These are phyloP conservation scores for Hordeum pubiflorum DNA, from an alignment of 202 grass and related monocot genomes.

Conservation along the genomic window DNA sequence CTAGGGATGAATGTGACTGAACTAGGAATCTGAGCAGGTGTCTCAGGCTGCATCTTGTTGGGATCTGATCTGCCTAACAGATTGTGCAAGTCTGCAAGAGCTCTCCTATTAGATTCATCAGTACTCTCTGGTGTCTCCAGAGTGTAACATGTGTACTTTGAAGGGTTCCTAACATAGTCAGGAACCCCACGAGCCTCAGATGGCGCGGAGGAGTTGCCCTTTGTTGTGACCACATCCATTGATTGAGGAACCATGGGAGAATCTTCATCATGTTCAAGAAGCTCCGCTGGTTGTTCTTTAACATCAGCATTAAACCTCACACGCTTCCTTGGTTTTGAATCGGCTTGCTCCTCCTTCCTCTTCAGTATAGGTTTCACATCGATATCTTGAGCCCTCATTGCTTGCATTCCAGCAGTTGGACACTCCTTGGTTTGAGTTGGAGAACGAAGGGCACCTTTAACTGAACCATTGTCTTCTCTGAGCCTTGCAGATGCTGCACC, in stretches of 20 bases:
- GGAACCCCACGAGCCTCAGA: slow-evolving; percentile 42
- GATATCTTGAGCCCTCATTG: slow-evolving; percentile 35
- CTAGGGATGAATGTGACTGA: slow-evolving; percentile 66
- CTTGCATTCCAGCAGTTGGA: slow-evolving; percentile 1
- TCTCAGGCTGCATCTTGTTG: slow-evolving; percentile 30
- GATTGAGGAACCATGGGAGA: slow-evolving; percentile 47
- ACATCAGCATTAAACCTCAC: slow-evolving; percentile 70
- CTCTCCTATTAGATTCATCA: slow-evolving; percentile 57
- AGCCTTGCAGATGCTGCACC: slow-evolving; percentile 62
- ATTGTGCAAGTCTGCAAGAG: slow-evolving; percentile 66
- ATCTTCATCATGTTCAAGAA: slow-evolving; percentile 39
- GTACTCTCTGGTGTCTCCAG: slow-evolving; percentile 41
- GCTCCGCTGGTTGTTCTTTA: slow-evolving; percentile 35
- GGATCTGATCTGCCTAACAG: slow-evolving; percentile 47
- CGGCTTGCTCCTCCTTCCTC: slow-evolving; percentile 57
- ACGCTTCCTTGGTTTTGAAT: slow-evolving; percentile 78
- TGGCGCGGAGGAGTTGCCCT: slow-evolving; percentile 10
- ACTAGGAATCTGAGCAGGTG: slow-evolving; percentile 46
- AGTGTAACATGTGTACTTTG: slow-evolving; percentile 84
- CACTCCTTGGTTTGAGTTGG: slow-evolving; percentile 15
- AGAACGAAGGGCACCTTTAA: slow-evolving; percentile 4
- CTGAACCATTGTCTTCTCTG: slow-evolving; percentile 40
- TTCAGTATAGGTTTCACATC: slow-evolving; percentile 86
- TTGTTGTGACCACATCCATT: slow-evolving; percentile 28
- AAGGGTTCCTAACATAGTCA: slow-evolving; percentile 77